Evolutionary conservation across 305 asterid species (phyloP), one percentile per base, ranked within the genome.

Genomic region (Plantago lanceolata): DNA sequence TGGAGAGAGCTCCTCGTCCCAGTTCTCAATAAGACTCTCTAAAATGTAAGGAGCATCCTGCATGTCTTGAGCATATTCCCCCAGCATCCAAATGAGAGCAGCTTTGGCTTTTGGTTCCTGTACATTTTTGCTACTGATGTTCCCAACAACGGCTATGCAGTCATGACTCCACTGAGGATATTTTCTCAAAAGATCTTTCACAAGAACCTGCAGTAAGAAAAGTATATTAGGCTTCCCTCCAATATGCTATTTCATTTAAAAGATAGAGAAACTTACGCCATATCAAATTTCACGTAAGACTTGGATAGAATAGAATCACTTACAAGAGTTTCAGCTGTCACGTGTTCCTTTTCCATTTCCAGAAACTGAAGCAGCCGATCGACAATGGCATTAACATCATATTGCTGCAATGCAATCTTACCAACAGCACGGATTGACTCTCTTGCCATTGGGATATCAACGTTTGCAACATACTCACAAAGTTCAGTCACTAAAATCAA

Each of bases 111-210:
- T 86, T 53, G 97, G 96, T 79, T 94, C 99, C 77, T 94, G 96
- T 61, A 94, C 77, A 76, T 83, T 90, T 68, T 83, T 94, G 93
- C 96, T 94, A 68, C 99, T 94, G 76, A 90, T 94, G 83, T 83
- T 94, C 69, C 99, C 99, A 45, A 94, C 95, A 47, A 94, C 97
- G 31, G 99, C 97, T 51, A 94, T 88, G 79, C 99, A 94, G 86
- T 94, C 99, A 50, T 88, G 97, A 76, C 99, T 94, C 99, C 99
- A 94, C 70, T 94, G 99, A 35, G 99, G 99, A 81, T 94, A 94
- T 79, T 94, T 94, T 69, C 99, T 81, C 59, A 94, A 87, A 71
- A 94, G 99, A 81, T 94, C 97, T 79, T 94, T 94, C 64, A 94
- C 99, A 60, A 94, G 99, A 72, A 94, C 97, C 99, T 94, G 69